phyloP scores from a whole-genome alignment of 148 eudicot genomes.

The Amaranthus cruentus region DNA sequence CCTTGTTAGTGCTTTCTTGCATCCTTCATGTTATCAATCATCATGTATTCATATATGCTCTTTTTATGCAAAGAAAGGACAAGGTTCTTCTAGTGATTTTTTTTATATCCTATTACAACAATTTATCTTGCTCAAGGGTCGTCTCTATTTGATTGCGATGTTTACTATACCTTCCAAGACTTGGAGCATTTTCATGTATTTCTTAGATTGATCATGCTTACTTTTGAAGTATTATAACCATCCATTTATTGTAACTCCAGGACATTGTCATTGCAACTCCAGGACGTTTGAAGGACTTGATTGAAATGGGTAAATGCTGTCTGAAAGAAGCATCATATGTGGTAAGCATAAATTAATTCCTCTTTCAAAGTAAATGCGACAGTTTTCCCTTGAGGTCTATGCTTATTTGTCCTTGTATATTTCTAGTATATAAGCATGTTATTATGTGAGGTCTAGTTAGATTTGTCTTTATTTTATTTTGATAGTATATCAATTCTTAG shows the following conservation, averaged over 20 bases:
- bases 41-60: not conserved
- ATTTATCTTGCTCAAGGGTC: not conserved
- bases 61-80: not conserved
- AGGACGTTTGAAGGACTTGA: conserved; percentile 91
- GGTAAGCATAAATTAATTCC: conserved; percentile 40
- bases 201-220: not conserved
- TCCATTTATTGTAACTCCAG: conserved; percentile 37
- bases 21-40: not conserved
- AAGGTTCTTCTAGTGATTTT: not conserved
- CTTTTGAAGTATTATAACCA: not conserved
- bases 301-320: conserved; percentile 74
- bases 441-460: too few species aligned
- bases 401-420: too few species aligned
- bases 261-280: conserved; percentile 97
- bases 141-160: not conserved
- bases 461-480: too few species aligned
- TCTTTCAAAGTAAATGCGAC: too few species aligned
- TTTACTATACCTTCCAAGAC: not conserved
- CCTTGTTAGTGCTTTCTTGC: not conserved
- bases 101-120: not conserved
- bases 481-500: too few species aligned
- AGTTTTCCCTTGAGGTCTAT: too few species aligned
- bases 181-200: not conserved
- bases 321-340: conserved; percentile 80
- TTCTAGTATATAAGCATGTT: too few species aligned